Evolutionary conservation across 352 stramenopile genomes (phyloP).

Genomic region (Phytopythium kandeliae): DNA sequence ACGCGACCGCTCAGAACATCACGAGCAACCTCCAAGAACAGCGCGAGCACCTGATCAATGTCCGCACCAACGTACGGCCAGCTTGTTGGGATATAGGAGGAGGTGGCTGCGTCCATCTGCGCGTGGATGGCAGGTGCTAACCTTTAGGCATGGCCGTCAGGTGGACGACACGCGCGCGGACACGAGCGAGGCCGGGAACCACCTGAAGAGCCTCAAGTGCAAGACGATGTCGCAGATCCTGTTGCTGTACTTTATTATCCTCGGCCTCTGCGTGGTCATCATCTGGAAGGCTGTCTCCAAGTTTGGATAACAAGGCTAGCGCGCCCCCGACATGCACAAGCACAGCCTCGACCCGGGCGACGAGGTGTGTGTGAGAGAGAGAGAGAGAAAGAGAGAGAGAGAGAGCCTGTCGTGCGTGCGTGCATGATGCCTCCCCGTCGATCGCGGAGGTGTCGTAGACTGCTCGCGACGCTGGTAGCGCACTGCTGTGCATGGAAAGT

Average conservation of each 20-base stretch:
- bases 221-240: conserved; percentile 77
- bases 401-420: too few relatives aligned
- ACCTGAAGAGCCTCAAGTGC: conserved; percentile 77
- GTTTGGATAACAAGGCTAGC: conserved; percentile 28
- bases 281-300: conserved; percentile 66
- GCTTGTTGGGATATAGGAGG: too few relatives aligned
- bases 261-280: conserved; percentile 63
- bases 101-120: not conserved
- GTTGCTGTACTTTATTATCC: conserved; percentile 75
- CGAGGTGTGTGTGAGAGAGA: not conserved
- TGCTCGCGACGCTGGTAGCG: not conserved
- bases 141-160: conserved; percentile 12
- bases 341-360: not conserved
- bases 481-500: conserved; percentile 6
- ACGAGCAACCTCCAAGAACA: conserved; percentile 55
- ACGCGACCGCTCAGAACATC: conserved; percentile 69
- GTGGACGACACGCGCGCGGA: conserved; percentile 68
- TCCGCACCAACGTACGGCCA: conserved; percentile 46
- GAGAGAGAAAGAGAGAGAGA: too few relatives aligned
- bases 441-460: not conserved
- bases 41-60: conserved; percentile 71
- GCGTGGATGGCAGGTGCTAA: not conserved
- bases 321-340: not conserved
- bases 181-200: conserved; percentile 51
- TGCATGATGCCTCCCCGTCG: not conserved